Evolutionary conservation across 2,329 filamentous ascomycete species (phyloP).

Genomic region (Helotiales sp.): DNA sequence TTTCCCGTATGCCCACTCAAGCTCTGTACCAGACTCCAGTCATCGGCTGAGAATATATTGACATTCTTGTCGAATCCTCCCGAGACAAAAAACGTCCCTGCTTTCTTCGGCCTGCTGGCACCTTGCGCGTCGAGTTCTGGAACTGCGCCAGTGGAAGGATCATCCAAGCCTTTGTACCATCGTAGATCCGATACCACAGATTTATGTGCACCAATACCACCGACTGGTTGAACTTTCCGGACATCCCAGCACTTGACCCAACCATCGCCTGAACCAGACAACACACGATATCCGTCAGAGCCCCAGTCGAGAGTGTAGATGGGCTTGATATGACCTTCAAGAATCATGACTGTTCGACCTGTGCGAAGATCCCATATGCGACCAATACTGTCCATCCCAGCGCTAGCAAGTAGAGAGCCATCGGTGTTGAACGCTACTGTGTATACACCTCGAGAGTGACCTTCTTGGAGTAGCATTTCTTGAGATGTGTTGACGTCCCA

Average conservation of each 20-base stretch:
- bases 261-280: conserved; percentile 90
- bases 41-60: conserved; percentile 93
- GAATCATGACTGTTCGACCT: conserved; percentile 90
- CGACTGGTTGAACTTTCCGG: conserved; percentile 79
- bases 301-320: conserved; percentile 95
- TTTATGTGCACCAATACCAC: conserved; percentile 85
- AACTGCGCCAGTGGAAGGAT: conserved; percentile 61
- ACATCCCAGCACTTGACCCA: conserved; percentile 99
- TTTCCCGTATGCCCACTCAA: conserved; percentile 90
- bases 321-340: conserved; percentile 84
- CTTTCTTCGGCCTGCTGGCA: conserved; percentile 73
- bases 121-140: conserved; percentile 66
- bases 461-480: conserved; percentile 87
- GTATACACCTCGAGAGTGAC: conserved; percentile 92
- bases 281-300: conserved; percentile 83
- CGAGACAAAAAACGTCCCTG: conserved; percentile 87
- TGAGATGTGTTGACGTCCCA: conserved; percentile 89
- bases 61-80: conserved; percentile 93
- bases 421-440: conserved; percentile 87
- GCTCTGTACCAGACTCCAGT: conserved; percentile 88
- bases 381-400: conserved; percentile 92
- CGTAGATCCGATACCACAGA: conserved; percentile 89
- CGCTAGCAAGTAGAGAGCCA: conserved; percentile 85
- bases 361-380: conserved; percentile 94
- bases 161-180: conserved; percentile 89